Evolutionary conservation across 2,329 filamentous ascomycete genomes (phyloP).

Genomic region (Cladorrhinum sp.): DNA sequence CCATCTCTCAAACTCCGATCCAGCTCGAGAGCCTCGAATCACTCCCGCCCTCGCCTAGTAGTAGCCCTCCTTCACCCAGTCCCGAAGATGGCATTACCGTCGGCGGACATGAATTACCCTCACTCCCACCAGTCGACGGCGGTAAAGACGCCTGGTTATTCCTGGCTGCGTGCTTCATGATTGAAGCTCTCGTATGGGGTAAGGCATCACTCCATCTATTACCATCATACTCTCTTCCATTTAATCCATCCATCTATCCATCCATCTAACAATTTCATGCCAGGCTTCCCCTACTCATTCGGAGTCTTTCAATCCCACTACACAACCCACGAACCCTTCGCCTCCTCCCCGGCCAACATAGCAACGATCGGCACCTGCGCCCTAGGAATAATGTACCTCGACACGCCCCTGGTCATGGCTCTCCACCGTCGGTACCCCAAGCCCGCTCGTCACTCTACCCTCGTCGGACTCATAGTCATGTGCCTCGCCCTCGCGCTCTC

Average conservation of each 20-base stretch:
- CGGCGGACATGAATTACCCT: slow-evolving; percentile 26
- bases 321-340: slow-evolving; percentile 56
- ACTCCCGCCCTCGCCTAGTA: no score
- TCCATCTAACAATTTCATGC: slow-evolving; percentile 7
- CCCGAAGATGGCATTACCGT: slow-evolving; percentile 9
- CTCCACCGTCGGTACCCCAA: slow-evolving; percentile 43
- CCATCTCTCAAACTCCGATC: neutral
- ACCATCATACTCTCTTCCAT: slow-evolving; percentile 10
- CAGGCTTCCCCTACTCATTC: slow-evolving; percentile 66
- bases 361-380: slow-evolving; percentile 64
- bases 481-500: slow-evolving; percentile 50
- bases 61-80: slow-evolving; percentile 8
- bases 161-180: neutral
- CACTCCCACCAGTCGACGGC: neutral
- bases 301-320: slow-evolving; percentile 72
- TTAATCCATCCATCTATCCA: neutral
- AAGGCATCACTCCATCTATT: no score
- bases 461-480: slow-evolving; percentile 49
- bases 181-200: slow-evolving; percentile 49
- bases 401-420: slow-evolving; percentile 47
- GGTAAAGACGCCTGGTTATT: neutral
- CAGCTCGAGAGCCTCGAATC: slow-evolving; percentile 8
- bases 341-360: slow-evolving; percentile 47
- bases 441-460: slow-evolving; percentile 41
- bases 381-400: slow-evolving; percentile 57